Evolutionary conservation across 768 basidiomycete genomes (phyloP), one percentile per base, ranked within the genome.

Genomic region (Agaricus subrufescens): DNA sequence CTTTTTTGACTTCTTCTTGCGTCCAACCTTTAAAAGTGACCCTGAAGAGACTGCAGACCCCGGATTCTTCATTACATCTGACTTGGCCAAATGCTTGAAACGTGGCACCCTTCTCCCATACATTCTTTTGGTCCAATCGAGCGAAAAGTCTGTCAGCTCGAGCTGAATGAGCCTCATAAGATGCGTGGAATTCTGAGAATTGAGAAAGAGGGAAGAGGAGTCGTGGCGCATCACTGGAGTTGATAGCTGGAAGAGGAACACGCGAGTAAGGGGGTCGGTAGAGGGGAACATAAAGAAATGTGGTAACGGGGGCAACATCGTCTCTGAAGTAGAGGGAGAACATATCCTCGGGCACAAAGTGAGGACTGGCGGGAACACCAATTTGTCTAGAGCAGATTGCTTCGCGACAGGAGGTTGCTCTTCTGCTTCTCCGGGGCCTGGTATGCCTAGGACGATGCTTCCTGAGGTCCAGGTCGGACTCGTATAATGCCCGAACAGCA

Each of bases 21-120:
- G 81, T 78, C 89, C 91, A 94, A 2, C 91, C 91, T 15, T 72
- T 71, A 63, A 94, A 89, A 34, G 82, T 80, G 46, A 94, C 76
- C 50, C 81, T 82, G 11, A 91, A 74, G 30, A 87, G 63, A 15
- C 83, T 86, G 61, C 86, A 87, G 4, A 84, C 78, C 14, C 81
- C 86, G 44, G 78, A 77, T 1, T 55, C 60, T 12, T 62, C 65
- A 30, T 6, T 23, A 14, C 50, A 67, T 34, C 34, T 7, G 11
- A 34, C 11, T 8, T 75, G 66, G 25, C 62, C 47, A 65, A 83
- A 87, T 9, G 86, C 81, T 54, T 84, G 80, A 61, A 82, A 86
- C 59, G 74, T 69, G 46, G 78, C 79, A 53, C 80, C 79, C 43
- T 79, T 73, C 25, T 78, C 73, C 89, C 91, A 89, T 1, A 89